Percentiles rank a stretch among this genome's conserved stretches.
Evolutionary conservation across 1,139 yeast genomes (phyloP).

Genomic region (Protomyces gravidus): DNA sequence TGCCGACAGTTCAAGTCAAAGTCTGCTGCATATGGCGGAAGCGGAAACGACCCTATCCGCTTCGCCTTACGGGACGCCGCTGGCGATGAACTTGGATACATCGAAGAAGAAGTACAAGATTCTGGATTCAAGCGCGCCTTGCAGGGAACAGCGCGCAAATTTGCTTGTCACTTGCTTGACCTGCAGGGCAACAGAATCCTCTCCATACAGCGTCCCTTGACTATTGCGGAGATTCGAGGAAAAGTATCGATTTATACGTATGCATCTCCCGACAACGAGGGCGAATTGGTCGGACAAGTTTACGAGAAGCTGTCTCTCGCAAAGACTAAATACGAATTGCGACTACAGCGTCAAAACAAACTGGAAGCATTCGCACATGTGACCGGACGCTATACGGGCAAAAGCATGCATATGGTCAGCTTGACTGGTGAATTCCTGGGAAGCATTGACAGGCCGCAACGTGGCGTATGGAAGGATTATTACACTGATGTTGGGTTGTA

Average conservation of each 20-base stretch:
- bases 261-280: constrained; percentile 31
- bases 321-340: constrained; percentile 82
- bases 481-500: constrained; percentile 94
- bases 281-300: constrained; percentile 70
- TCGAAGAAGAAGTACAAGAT: constrained; percentile 50
- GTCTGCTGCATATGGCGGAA: constrained; percentile 85
- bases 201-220: constrained; percentile 60
- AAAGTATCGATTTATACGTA: constrained; percentile 40
- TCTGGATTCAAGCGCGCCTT: constrained; percentile 54
- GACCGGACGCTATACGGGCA: constrained; percentile 80
- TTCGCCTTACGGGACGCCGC: constrained; percentile 63
- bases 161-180: constrained; percentile 68
- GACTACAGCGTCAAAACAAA: constrained; percentile 38
- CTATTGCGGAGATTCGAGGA: constrained; percentile 40
- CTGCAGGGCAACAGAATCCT: constrained; percentile 61
- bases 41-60: constrained; percentile 84
- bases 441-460: constrained; percentile 87
- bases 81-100: constrained; percentile 76
- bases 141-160: constrained; percentile 49
- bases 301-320: constrained; percentile 92
- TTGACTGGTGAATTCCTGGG: constrained; percentile 59
- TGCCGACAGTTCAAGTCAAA: constrained; percentile 83
- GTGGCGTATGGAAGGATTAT: constrained; percentile 84
- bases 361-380: constrained; percentile 72
- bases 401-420: constrained; percentile 73